phyloP scores from a whole-genome alignment of 1,139 yeast species.

The Neolecta irregularis region DNA sequence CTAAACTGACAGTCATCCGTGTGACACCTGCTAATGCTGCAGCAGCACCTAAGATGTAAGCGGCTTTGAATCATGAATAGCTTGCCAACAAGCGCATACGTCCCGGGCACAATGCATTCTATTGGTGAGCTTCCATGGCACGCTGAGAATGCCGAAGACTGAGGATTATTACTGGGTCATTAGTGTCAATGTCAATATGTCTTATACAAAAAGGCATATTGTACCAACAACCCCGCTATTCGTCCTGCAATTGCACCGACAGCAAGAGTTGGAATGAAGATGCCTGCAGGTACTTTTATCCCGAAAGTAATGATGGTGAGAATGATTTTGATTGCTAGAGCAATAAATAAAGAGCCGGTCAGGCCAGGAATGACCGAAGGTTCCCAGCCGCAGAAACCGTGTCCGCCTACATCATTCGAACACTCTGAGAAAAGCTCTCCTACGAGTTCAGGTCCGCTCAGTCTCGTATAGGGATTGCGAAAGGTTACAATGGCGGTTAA shows the following conservation, averaged over 20 bases:
- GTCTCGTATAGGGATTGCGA: conserved; percentile 39
- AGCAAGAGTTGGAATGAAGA: conserved; percentile 57
- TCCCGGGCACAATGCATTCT: conserved; percentile 38
- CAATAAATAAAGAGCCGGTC: neutral
- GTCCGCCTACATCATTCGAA: neutral
- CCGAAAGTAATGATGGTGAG: conserved; percentile 35
- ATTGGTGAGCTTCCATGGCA: conserved; percentile 18
- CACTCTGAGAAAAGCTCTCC: conserved; percentile 25
- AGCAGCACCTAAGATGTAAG: too few species aligned
- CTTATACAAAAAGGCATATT: conserved; percentile 18
- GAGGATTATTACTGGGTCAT: conserved; percentile 24
- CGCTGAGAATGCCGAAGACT: conserved; percentile 15
- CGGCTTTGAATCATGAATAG: too few species aligned
- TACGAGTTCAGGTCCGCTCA: conserved; percentile 40
- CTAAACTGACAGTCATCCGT: conserved; percentile 48
- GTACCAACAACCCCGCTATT: conserved; percentile 35
- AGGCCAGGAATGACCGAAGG: neutral
- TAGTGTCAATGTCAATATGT: neutral
- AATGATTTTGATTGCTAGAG: conserved; percentile 20
- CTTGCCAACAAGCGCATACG: conserved; percentile 52
- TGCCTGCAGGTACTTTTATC: conserved; percentile 47
- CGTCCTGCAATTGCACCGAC: conserved; percentile 53
- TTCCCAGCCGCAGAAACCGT: conserved; percentile 1
- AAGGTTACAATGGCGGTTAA: conserved; percentile 38
- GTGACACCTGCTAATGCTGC: conserved; percentile 58